Evolutionary conservation across 768 basidiomycete species (phyloP).

Genomic region (Calocybe gangraenosa): DNA sequence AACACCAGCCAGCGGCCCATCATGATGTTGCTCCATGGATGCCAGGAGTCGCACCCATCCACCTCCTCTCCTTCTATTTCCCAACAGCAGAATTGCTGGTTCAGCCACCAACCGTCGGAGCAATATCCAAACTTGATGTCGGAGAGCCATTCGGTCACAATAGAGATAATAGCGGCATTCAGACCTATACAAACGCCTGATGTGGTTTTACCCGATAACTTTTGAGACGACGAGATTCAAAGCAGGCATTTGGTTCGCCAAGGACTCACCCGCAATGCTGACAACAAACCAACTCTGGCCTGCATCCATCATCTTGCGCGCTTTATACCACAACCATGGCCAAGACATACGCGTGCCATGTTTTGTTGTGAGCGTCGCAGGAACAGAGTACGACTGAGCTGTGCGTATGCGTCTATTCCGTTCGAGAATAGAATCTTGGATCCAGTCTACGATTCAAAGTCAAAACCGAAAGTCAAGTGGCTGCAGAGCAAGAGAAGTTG

Average conservation of each 20-base stretch:
- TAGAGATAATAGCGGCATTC: slow-evolving; percentile 93
- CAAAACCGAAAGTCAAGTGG: not conserved
- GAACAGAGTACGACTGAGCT: slow-evolving; percentile 39
- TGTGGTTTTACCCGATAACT: not conserved
- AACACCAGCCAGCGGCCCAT: slow-evolving; percentile 81
- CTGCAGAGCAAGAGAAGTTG: not conserved
- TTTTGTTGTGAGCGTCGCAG: not conserved
- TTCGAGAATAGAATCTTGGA: slow-evolving; percentile 91
- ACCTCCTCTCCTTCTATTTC: slow-evolving; percentile 82
- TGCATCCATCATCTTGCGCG: slow-evolving; percentile 55
- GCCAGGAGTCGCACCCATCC: slow-evolving; percentile 88
- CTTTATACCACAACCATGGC: slow-evolving; percentile 58
- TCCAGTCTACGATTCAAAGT: slow-evolving; percentile 68
- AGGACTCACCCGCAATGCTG: slow-evolving; percentile 75
- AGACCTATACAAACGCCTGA: slow-evolving; percentile 89
- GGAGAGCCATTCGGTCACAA: slow-evolving; percentile 94
- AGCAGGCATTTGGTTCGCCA: too few species aligned
- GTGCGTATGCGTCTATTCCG: slow-evolving; percentile 71
- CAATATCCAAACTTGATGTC: slow-evolving; percentile 99
- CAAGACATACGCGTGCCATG: slow-evolving; percentile 29
- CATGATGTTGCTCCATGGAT: slow-evolving; percentile 75
- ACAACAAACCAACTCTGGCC: slow-evolving; percentile 94
- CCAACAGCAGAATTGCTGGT: slow-evolving; percentile 98
- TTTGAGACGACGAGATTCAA: slow-evolving; percentile 1
- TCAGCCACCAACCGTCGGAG: slow-evolving; percentile 96